phyloP scores from a whole-genome alignment of 768 basidiomycete genomes.

The Suillus ampliporus region DNA sequence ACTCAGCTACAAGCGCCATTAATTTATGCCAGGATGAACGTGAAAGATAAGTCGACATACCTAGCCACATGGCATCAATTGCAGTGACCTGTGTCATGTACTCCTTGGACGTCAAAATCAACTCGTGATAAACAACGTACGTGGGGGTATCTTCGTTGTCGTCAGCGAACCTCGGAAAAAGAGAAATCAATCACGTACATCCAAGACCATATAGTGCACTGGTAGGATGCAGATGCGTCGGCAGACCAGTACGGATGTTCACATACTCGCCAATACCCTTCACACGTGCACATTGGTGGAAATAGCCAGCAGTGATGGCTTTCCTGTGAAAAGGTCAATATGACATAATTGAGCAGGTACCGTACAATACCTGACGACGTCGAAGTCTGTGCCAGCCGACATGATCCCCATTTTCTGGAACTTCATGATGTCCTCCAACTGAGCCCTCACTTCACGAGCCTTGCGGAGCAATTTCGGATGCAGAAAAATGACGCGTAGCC shows the following conservation, averaged over 20 bases:
- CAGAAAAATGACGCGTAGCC: constrained; percentile 92
- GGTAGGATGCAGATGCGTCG: constrained; percentile 96
- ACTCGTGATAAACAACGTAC: constrained; percentile 96
- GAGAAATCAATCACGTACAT: constrained; percentile 57
- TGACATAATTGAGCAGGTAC: not conserved
- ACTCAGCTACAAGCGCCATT: constrained; percentile 64
- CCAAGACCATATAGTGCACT: constrained; percentile 96
- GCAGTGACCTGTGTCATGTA: constrained; percentile 99
- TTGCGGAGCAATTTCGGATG: constrained; percentile 97
- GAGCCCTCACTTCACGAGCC: constrained; percentile 91
- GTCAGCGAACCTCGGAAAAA: constrained; percentile 9
- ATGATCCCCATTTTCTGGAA: constrained; percentile 95
- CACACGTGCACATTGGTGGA: constrained; percentile 97
- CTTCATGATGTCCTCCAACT: constrained; percentile 99
- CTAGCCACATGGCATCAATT: constrained; percentile 97
- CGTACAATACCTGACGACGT: constrained; percentile 69
- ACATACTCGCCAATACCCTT: constrained; percentile 99
- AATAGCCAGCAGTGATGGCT: constrained; percentile 97
- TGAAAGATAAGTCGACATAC: constrained; percentile 46
- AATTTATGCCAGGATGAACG: constrained; percentile 10
- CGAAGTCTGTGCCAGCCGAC: constrained; percentile 94
- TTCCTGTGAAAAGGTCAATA: constrained; percentile 57
- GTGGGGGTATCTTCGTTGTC: constrained; percentile 80
- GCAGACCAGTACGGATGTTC: constrained; percentile 92
- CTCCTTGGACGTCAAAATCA: constrained; percentile 93